Evolutionary conservation across 176 grass and related monocot genomes (phyloP), one percentile per base, ranked within the genome.

Genomic region (Cenchrus fungigraminus): DNA sequence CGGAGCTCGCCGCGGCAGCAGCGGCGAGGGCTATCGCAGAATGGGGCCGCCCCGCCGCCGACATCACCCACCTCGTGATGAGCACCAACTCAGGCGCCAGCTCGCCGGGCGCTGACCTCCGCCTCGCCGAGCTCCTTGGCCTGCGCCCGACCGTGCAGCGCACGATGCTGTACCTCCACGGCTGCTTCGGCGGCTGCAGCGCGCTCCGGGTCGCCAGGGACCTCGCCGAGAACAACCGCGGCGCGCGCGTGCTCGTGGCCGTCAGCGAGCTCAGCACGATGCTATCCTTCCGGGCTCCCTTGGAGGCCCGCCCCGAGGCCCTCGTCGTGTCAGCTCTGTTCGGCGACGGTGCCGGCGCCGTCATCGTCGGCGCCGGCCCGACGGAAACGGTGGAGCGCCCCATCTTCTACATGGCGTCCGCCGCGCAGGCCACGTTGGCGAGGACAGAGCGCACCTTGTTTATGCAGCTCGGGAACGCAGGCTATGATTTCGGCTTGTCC

Each of bases 151-250:
- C 79, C 9, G 74, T 84, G 1, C 82, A 61, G 4, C 79, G 80
- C 52, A 65, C 72, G 32, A 31, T 80, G 73, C 16, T 84, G 0
- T 87, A 77, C 80, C 50, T 66, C 61, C 67, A 87, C 13, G 77
- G 77, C 52, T 86, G 74, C 56, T 72, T 28, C 63, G 81, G 74
- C 14, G 91, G 82, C 25, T 71, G 32, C 65, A 55, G 31, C 51
- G 77, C 82, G 40, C 60, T 94, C 52, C 86, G 88, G 44, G 9
- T 94, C 1, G 91, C 91, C 45, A 91, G 77, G 86, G 92, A 94
- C 75, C 14, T 94, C 13, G 89, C 92, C 3, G 89, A 89, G 83
- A 89, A 74, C 74, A 89, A 88, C 68, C 66, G 20, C 28, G 83
- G 79, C 29, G 79, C 92, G 22, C 82, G 86, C 16, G 78, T 94